Base-by-base conservation (phyloP, 2,329 filamentous ascomycete genomes). In the Alternaria sp. region DNA sequence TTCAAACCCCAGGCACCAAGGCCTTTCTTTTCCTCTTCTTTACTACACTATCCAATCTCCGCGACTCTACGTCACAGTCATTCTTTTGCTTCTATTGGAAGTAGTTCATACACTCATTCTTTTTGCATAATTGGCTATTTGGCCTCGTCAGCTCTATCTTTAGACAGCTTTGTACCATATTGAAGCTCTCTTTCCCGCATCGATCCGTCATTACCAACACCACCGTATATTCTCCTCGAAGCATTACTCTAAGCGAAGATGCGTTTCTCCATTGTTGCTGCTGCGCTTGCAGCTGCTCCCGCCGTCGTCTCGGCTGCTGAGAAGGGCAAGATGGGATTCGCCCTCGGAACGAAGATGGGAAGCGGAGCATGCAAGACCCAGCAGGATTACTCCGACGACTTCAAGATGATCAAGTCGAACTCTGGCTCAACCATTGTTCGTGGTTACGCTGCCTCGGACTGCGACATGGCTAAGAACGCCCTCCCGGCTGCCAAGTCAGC, bases 361-460 rank as follows among this genome's bases (percentile, higher is more conserved):
- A 86, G 88, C 20, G 74, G 72, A n/a, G 44, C 74, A 41, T 92
- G 89, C 84, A 92, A 92, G 79, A 79, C 79, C 38, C 80, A 82
- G 43, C 73, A 78, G 46, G 89, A 91, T 77, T 92, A 89, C 77
- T 84, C 87, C 68, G 81, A 80, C 51, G 89, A 92, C 75, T 90
- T 91, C 75, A 83, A 87, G 56, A 83, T 85, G 51, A 83, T 91
- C 70, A 82, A 83, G 67, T 73, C 76, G 51, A 73, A 82, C 48
- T 81, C 86, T 32, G 81, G 79, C 57, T 78, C 81, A 41, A 86
- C 81, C 36, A 68, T 90, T 38, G 88, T 91, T 49, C 86, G 90
- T 61, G 86, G 87, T 57, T 92, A 92, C 78, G 84, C 89, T 20
- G 87, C 88, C 18, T 85, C 82, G 54, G 88, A 91, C 74, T 92